These are phyloP conservation scores for Cyclotella choctawhatcheeana DNA, from an alignment of 108 stramenopile genomes.

Conservation along the genomic window DNA sequence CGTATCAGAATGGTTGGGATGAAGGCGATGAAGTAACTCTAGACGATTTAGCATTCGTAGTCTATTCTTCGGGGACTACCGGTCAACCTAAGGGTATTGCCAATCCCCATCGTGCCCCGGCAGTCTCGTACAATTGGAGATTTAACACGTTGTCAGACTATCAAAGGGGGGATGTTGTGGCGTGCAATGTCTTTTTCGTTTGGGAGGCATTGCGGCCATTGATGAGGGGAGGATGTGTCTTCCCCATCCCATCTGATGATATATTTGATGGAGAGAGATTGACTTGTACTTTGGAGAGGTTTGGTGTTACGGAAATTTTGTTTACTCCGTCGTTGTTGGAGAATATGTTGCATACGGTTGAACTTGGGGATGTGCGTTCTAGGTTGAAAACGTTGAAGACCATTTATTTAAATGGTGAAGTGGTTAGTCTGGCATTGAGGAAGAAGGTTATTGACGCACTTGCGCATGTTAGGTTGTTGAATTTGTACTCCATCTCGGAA, in stretches of 20 bases:
- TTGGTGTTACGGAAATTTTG: slow-evolving; percentile 70
- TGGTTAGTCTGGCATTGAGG: slow-evolving; percentile 64
- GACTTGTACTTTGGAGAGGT: slow-evolving; percentile 47
- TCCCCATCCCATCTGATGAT: slow-evolving; percentile 75
- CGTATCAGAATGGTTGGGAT: slow-evolving; percentile 30
- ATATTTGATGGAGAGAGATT: slow-evolving; percentile 72
- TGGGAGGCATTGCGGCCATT: slow-evolving; percentile 82
- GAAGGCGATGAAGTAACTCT: slow-evolving; percentile 31
- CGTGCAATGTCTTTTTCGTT: slow-evolving; percentile 84
- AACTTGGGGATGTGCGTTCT: slow-evolving; percentile 39
- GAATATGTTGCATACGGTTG: slow-evolving; percentile 58
- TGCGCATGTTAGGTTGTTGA: slow-evolving; percentile 57
- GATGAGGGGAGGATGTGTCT: slow-evolving; percentile 60
- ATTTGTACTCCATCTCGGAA: slow-evolving; percentile 78
- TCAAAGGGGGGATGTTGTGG: slow-evolving; percentile 55
- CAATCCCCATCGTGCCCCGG: slow-evolving; percentile 45
- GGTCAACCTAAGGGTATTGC: slow-evolving; percentile 62
- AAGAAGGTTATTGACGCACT: slow-evolving; percentile 42
- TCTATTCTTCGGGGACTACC: slow-evolving; percentile 76
- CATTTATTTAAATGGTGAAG: slow-evolving; percentile 72
- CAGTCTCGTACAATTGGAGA: slow-evolving; percentile 29
- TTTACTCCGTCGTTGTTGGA: slow-evolving; percentile 80
- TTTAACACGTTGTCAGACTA: slow-evolving; percentile 25
- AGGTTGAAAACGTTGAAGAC: slow-evolving; percentile 51
- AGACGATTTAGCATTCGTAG: slow-evolving; percentile 73